Evolutionary conservation across 306 rosid genomes (phyloP).

Genomic region (Delonix regia): DNA sequence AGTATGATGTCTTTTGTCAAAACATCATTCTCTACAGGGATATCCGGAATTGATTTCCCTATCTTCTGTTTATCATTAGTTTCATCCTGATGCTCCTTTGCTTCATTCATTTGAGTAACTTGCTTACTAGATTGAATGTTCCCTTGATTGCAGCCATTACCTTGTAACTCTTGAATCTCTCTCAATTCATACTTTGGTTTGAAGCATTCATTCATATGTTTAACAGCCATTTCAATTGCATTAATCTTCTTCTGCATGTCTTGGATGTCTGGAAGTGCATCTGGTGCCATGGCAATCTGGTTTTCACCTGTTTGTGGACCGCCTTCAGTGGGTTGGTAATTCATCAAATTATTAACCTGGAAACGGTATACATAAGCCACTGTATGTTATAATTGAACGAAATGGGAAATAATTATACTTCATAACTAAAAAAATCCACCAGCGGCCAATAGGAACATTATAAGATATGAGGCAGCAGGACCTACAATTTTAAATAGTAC

Average conservation of each 20-base stretch:
- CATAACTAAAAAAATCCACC: neutral
- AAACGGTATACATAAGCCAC: conserved; percentile 32
- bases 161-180: conserved; percentile 65
- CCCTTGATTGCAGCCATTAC: conserved; percentile 41
- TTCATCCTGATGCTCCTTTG: conserved; percentile 31
- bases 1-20: conserved; percentile 92
- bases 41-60: conserved; percentile 51
- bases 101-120: conserved; percentile 42
- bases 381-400: conserved; percentile 8
- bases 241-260: conserved; percentile 71
- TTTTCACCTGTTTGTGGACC: conserved; percentile 50
- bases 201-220: conserved; percentile 45
- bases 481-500: neutral
- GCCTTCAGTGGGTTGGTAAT: conserved; percentile 45
- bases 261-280: conserved; percentile 59
- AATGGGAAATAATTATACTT: neutral
- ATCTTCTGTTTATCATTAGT: conserved; percentile 33
- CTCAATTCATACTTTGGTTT: conserved; percentile 59
- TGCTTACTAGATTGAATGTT: conserved; percentile 47
- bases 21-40: conserved; percentile 73
- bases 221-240: conserved; percentile 65
- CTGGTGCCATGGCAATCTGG: conserved; percentile 41
- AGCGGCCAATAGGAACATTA: neutral
- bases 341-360: conserved; percentile 52
- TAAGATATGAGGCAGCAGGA: neutral